Percentiles rank a stretch among this genome's conserved stretches.
Evolutionary conservation across 352 stramenopile genomes (phyloP).

Genomic region (Globisporangium heterothallicum): DNA sequence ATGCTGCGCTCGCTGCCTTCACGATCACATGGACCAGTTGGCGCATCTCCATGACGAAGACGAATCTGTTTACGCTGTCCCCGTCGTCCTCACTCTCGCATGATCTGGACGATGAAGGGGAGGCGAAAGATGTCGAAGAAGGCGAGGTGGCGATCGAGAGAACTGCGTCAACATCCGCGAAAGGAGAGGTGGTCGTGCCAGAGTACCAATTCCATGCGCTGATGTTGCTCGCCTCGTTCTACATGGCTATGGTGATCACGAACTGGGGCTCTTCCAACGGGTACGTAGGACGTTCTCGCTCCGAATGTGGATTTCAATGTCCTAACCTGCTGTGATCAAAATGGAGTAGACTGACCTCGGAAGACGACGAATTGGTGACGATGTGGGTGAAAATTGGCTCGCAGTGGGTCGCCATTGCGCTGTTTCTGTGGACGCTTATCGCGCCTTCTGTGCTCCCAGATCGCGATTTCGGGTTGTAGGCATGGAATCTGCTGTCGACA

Average conservation of each 20-base stretch:
- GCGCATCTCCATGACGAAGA: slow-evolving; percentile 59
- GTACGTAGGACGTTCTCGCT: no score
- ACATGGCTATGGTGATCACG: slow-evolving; percentile 83
- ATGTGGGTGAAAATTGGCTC: slow-evolving; percentile 95
- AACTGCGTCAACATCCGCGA: not conserved
- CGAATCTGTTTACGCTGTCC: slow-evolving; percentile 41
- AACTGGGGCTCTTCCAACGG: slow-evolving; percentile 63
- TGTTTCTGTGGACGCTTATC: slow-evolving; percentile 95
- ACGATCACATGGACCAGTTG: slow-evolving; percentile 63
- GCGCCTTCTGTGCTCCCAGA: slow-evolving; percentile 89
- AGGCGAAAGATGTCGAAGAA: slow-evolving; percentile 7
- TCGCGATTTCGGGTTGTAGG: slow-evolving; percentile 78
- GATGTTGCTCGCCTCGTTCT: slow-evolving; percentile 70
- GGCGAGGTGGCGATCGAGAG: not conserved
- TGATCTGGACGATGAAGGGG: slow-evolving; percentile 7
- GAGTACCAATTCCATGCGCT: slow-evolving; percentile 75
- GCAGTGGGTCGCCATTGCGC: slow-evolving; percentile 86
- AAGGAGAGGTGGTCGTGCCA: slow-evolving; percentile 23
- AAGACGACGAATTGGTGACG: slow-evolving; percentile 54
- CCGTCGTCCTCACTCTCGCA: slow-evolving; percentile 15
- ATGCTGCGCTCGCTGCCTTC: slow-evolving; percentile 31
- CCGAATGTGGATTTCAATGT: no score
- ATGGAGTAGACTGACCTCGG: slow-evolving; percentile 12
- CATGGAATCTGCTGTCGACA: no score
- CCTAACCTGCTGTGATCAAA: not conserved